Evolutionary conservation across 208 protist species (phyloP), one percentile per base, ranked within the genome.

Genomic region (Tritrichomonas foetus): DNA sequence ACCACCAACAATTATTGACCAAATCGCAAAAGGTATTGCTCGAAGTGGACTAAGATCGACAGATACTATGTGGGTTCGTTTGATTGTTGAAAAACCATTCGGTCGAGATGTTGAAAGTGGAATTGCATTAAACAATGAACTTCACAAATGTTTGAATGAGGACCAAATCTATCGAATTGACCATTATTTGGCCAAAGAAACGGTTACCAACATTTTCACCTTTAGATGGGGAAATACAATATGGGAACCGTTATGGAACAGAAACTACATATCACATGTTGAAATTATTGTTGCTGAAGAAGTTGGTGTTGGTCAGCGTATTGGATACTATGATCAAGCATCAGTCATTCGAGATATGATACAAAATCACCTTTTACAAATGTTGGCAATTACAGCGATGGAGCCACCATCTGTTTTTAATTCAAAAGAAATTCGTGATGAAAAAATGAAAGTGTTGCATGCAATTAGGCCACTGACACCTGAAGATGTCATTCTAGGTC

Each of bases 151-250:
- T 94, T 98, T 98, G 78, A 82, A 97, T 41, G 97, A 98, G 94
- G 94, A 96, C 11, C 96, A 98, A 94, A 95, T 98, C 41, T 98
- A 97, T 95, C 96, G 97, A 36, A 98, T 98, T 66, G 97, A 98
- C 93, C 97, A 98, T 95, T 98, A 98, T 94, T 95, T 98, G 0
- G 97, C 97, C 9, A 98, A 98, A 95, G 97, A 98, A 94, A 97
- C 98, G 95, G 97, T 98, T 44, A 97, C 98, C 94, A 98, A 98
- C 95, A 97, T 98, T 69, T 94, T 98, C 93, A 97, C 96, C 16
- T 96, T 97, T n/a, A 96, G 97, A 80, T 98, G 98, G 78, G 97
- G 97, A 44, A 98, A 98, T 94, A 96, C 96, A 55, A 96, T 98
- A 47, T 98, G 94, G 30, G 96, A 96, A 89, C 84, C 97, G 30